phyloP scores from a whole-genome alignment of 805 yeast genomes.

The Candida michaelii region DNA sequence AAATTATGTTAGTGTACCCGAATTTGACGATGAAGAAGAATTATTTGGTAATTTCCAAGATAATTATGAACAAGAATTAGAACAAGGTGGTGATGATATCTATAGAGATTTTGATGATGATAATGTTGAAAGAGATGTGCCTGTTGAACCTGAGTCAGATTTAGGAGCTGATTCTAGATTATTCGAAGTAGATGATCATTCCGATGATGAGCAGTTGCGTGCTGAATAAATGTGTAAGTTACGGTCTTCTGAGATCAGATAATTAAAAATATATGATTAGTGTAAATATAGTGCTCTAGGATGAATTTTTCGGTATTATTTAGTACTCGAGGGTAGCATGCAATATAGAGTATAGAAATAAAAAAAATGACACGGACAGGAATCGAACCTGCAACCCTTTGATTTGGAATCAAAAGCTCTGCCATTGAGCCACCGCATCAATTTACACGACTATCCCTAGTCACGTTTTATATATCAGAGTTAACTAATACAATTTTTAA shows the following conservation, averaged over 20 bases:
- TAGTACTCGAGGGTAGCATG: too few species aligned
- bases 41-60: constrained; percentile 43
- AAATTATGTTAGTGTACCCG: constrained; percentile 43
- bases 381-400: constrained; percentile 86
- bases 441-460: background rate
- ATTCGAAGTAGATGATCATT: constrained; percentile 16
- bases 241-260: too few species aligned
- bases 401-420: constrained; percentile 52
- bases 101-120: constrained; percentile 20
- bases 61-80: constrained; percentile 38
- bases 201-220: constrained; percentile 8
- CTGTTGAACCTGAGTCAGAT: background rate
- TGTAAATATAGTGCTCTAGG: too few species aligned
- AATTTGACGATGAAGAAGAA: constrained; percentile 38
- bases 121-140: constrained; percentile 18
- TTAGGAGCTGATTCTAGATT: constrained; percentile 14
- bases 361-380: constrained; percentile 61
- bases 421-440: constrained; percentile 42
- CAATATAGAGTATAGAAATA: too few species aligned
- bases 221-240: background rate
- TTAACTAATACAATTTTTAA: too few species aligned
- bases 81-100: constrained; percentile 25
- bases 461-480: too few species aligned
- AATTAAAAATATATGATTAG: constrained; percentile 6
- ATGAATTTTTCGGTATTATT: too few species aligned